These are phyloP conservation scores for Boletus sp. DNA, from an alignment of 768 basidiomycete genomes.

Conservation along the genomic window DNA sequence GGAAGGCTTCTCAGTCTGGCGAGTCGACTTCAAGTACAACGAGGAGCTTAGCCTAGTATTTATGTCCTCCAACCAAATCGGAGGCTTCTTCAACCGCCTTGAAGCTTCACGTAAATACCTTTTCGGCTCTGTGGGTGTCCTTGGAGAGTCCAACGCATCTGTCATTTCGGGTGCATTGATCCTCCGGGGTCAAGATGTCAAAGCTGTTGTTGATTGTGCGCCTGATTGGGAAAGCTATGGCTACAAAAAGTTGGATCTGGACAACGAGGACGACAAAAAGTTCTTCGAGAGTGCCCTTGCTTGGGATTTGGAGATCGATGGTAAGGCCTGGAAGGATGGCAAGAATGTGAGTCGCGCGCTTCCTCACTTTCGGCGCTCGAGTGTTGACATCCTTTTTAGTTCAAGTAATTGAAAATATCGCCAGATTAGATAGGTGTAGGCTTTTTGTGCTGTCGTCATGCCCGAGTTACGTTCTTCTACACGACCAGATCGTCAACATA, in stretches of 20 bases:
- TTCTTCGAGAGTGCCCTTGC: conserved; percentile 92
- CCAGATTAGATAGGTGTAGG: conserved; percentile 25
- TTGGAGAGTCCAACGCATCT: conserved; percentile 75
- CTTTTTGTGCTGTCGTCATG: conserved; percentile 9
- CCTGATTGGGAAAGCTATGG: conserved; percentile 91
- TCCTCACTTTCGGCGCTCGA: neutral
- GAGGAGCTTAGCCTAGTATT: conserved; percentile 86
- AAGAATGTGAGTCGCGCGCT: conserved; percentile 67
- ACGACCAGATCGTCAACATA: neutral
- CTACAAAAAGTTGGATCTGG: conserved; percentile 74
- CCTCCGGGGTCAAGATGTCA: conserved; percentile 71
- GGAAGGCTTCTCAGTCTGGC: conserved; percentile 87
- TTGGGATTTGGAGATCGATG: conserved; percentile 89
- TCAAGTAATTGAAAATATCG: conserved; percentile 18
- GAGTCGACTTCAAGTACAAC: conserved; percentile 96
- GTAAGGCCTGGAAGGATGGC: conserved; percentile 88
- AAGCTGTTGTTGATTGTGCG: conserved; percentile 70
- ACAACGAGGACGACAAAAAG: conserved; percentile 69
- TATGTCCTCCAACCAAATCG: conserved; percentile 94
- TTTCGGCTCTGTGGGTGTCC: conserved; percentile 90
- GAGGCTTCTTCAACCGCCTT: conserved; percentile 96
- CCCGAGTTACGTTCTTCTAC: conserved; percentile 1
- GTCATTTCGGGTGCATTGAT: conserved; percentile 81
- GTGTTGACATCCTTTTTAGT: conserved; percentile 11
- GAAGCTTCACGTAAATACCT: conserved; percentile 97